Base-by-base conservation (phyloP, 1,139 yeast species). In the Suhomyces wounanorum region DNA sequence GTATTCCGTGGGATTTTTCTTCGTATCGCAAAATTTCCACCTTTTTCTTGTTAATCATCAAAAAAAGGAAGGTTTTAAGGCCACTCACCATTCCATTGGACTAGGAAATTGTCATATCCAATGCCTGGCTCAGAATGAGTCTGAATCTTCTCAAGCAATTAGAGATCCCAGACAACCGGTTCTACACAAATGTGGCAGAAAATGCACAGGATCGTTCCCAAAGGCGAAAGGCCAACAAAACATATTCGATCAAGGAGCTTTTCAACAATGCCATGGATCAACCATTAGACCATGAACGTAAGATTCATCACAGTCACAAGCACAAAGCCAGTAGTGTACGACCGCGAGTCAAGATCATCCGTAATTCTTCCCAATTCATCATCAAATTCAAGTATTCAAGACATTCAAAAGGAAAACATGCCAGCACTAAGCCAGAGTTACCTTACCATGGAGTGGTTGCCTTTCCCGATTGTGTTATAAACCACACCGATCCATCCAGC, bases 381-480 rank as follows among this genome's bases (percentile, higher is more conserved):
- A 50, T 50, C n/a, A 50, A 42, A 40, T 17, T 50, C 40, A 45
- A 40, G 30, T 47, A 47, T 30, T 30, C 30, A 18, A 18, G 40
- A 2, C 28, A 21, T 10, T 18, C 28, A 3, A n/a, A 10, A 2
- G 37, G 30, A 31, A 21, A 16, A 17, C 30, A 36, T 26, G 10
- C 33, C 4, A 30, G 14, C 16, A n/a, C 11, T 10, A 39, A 31
- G 11, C 40, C 43, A 14, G 84, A 81, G 53, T 54, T 83, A 40
- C 94, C 94, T 0, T 88, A 83, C 60, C 72, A 85, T 51, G 95
- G 95, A 0, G 71, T 86, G 0, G 64, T 87, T 30, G 70, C 77
- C 1, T 83, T 76, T 50, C 79, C 80, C 8, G 87, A 85, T 42
- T 85, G 89, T 36, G 78, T 73, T 44, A 87, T 89, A 2, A 73